Conservation (phyloP, 129 eudicot species). For the Lactuca sativa region DNA sequence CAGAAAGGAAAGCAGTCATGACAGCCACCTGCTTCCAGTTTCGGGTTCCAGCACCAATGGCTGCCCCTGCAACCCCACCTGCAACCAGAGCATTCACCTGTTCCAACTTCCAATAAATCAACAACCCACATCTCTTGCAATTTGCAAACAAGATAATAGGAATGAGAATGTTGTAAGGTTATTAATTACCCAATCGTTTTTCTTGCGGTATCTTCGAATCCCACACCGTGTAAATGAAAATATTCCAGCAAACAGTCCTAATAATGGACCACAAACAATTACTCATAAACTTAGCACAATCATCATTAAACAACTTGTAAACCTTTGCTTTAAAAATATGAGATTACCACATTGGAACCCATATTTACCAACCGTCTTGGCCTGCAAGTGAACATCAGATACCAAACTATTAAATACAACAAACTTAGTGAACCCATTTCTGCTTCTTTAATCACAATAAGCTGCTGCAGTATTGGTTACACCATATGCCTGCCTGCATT, state of each 20-base stretch:
- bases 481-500: too few species aligned
- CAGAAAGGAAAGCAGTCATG: slow-evolving; percentile 57
- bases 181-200: slow-evolving; percentile 71
- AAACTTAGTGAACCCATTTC: slow-evolving; percentile 3
- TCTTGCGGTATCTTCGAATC: slow-evolving; percentile 63
- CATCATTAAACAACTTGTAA: background rate
- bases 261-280: background rate
- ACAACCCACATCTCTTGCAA: background rate
- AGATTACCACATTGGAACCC: slow-evolving; percentile 68
- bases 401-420: slow-evolving; percentile 5
- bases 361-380: slow-evolving; percentile 49
- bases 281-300: background rate
- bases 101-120: slow-evolving; percentile 2
- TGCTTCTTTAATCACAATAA: background rate
- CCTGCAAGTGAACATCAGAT: slow-evolving; percentile 45
- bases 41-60: slow-evolving; percentile 69
- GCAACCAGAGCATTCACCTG: slow-evolving; percentile 79
- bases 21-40: slow-evolving; percentile 80
- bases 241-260: slow-evolving; percentile 81
- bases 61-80: slow-evolving; percentile 85
- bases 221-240: slow-evolving; percentile 74
- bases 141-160: background rate
- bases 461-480: background rate
- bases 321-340: background rate
- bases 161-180: background rate